phyloP scores from a whole-genome alignment of 306 rosid species.

The Lithocarpus polystachyus region DNA sequence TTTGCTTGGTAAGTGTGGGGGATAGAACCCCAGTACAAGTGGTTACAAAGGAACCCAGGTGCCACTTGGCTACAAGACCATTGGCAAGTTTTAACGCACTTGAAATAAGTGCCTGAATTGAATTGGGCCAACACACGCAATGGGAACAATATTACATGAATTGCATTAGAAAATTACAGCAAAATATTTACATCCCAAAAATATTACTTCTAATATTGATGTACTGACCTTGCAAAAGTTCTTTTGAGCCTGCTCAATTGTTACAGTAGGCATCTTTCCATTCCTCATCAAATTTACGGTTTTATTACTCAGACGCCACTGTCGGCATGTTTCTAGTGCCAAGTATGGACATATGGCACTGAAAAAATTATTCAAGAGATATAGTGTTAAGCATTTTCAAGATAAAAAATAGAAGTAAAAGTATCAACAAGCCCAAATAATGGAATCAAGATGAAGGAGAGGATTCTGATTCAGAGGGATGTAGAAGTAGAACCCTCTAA shows the following conservation, averaged over 20 bases:
- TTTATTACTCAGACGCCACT: slow-evolving; percentile 96
- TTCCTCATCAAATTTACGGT: slow-evolving; percentile 93
- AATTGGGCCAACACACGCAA: not conserved
- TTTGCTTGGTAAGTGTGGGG: not conserved
- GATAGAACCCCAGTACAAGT: too few species aligned
- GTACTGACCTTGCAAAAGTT: slow-evolving; percentile 80
- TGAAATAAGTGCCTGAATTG: not conserved
- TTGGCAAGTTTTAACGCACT: not conserved
- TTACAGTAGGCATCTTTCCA: slow-evolving; percentile 98
- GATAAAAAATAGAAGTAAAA: slow-evolving; percentile 6
- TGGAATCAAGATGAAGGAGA: slow-evolving; percentile 14
- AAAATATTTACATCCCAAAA: not conserved
- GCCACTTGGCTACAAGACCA: too few species aligned
- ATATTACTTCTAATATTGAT: not conserved
- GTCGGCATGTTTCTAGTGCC: slow-evolving; percentile 98
- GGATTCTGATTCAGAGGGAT: not conserved
- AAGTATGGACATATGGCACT: slow-evolving; percentile 96
- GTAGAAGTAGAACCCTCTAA: slow-evolving; percentile 1
- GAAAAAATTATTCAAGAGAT: slow-evolving; percentile 24
- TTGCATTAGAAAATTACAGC: too few species aligned
- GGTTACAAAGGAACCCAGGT: too few species aligned
- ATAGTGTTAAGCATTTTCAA: slow-evolving; percentile 14
- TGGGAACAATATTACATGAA: not conserved
- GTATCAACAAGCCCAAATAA: slow-evolving; percentile 4
- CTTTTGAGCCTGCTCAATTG: slow-evolving; percentile 99